Evolutionary conservation across 2,329 filamentous ascomycete genomes (phyloP).

Genomic region (Fusarium cicatricum): DNA sequence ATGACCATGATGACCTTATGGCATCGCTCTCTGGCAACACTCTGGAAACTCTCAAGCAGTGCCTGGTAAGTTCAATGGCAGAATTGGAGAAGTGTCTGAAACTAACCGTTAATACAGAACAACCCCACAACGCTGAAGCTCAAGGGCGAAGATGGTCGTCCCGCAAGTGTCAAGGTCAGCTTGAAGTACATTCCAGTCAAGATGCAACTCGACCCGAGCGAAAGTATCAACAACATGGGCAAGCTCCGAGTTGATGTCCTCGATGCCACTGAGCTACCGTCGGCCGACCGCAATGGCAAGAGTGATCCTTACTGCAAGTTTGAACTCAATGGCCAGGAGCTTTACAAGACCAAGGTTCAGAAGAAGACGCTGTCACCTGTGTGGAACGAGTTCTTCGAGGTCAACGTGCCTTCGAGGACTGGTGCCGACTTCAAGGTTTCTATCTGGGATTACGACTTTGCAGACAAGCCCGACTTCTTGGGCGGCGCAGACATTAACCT

Average conservation of each 20-base stretch:
- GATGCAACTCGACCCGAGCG: slow-evolving; percentile 92
- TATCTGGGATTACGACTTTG: slow-evolving; percentile 96
- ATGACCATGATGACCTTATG: slow-evolving; percentile 79
- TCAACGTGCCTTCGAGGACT: slow-evolving; percentile 82
- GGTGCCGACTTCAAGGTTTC: slow-evolving; percentile 83
- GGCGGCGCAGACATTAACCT: slow-evolving; percentile 80
- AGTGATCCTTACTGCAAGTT: slow-evolving; percentile 98
- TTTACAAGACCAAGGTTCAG: slow-evolving; percentile 94
- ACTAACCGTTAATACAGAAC: slow-evolving; percentile 65
- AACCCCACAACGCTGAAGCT: slow-evolving; percentile 86
- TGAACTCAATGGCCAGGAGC: slow-evolving; percentile 83
- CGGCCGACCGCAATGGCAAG: slow-evolving; percentile 94
- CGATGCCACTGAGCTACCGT: slow-evolving; percentile 85
- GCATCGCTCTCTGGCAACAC: slow-evolving; percentile 87
- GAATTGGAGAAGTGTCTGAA: background rate
- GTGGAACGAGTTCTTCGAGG: slow-evolving; percentile 97
- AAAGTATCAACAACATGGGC: slow-evolving; percentile 99
- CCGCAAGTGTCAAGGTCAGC: slow-evolving; percentile 82
- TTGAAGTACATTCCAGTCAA: slow-evolving; percentile 93
- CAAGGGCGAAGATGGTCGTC: slow-evolving; percentile 77
- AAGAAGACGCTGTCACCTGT: slow-evolving; percentile 96
- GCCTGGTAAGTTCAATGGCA: slow-evolving; percentile 67
- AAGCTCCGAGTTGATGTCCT: slow-evolving; percentile 92
- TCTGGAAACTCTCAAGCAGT: slow-evolving; percentile 85
- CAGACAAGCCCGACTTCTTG: slow-evolving; percentile 91